Base-by-base conservation (phyloP, 306 rosid species). In the Bauhinia variegata region DNA sequence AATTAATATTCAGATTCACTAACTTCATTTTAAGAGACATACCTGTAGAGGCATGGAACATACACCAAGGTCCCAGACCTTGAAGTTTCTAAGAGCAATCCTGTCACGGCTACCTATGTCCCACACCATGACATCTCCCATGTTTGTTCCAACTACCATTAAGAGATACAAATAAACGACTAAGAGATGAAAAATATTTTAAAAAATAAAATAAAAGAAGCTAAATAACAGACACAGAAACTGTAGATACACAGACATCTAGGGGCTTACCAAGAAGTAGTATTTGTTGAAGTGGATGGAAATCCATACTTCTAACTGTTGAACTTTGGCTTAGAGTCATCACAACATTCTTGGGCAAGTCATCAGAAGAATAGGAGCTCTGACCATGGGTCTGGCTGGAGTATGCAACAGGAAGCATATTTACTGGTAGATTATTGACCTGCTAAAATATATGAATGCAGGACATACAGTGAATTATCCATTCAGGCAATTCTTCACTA, bases 81-180 rank as follows among this genome's bases (percentile, higher is more conserved):
- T 86, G 72, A 95, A 95, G 83, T 67, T 91, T 87, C 79, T 86
- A 16, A 51, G 49, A 50, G 92, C 92, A 85, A 95, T 74, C 77
- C 87, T 86, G 63, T 91, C 96, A 60, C 80, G 91, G 70, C 84
- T 80, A 53, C 95, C 91, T 59, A 95, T 66, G 57, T 95, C 97
- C 89, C 95, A 91, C 63, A 91, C 67, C 91, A 91, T 85, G 78
- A 86, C 81, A 61, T 95, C 99, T 8, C 99, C 99, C 86, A 79
- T 77, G 78, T 76, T 87, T 67, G 99, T 91, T 82, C 99, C 99
- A 61, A 91, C 99, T 95, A 73, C 37, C 55, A 67, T 62, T 64
- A 36, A 33, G 14, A 10, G 39, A 54, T 50, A n/a, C n/a, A 65
- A 75, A 50, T 16, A 58, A 28, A 75, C 23, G 46, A 34, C 31